Evolutionary conservation across 2,329 filamentous ascomycete species (phyloP).

Genomic region (Pseudocercospora ulei): DNA sequence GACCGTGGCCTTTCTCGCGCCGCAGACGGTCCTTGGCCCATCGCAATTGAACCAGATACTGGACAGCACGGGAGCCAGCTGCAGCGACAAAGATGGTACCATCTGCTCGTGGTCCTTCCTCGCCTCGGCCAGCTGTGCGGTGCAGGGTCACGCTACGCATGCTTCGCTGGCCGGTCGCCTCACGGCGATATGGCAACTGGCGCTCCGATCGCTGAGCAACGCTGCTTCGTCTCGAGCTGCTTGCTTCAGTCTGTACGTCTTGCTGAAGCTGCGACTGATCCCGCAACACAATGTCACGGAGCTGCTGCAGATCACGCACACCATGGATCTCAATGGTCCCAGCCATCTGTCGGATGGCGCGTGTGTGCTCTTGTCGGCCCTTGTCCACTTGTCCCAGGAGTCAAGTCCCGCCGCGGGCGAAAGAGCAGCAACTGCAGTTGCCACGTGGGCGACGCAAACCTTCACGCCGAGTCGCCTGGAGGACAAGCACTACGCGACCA

Average conservation of each 20-base stretch:
- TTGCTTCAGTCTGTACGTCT: slow-evolving; percentile 59
- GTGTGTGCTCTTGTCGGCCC: slow-evolving; percentile 58
- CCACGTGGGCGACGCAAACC: slow-evolving; percentile 69
- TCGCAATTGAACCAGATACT: slow-evolving; percentile 17
- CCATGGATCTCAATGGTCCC: slow-evolving; percentile 73
- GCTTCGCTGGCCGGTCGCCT: slow-evolving; percentile 47
- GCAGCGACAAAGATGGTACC: slow-evolving; percentile 55
- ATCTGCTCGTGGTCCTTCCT: slow-evolving; percentile 75
- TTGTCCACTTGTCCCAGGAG: slow-evolving; percentile 57
- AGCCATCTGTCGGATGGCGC: slow-evolving; percentile 69
- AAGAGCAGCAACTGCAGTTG: slow-evolving; percentile 58
- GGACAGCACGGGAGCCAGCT: slow-evolving; percentile 18
- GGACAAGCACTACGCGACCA: slow-evolving; percentile 58
- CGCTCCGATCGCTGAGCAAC: slow-evolving; percentile 60
- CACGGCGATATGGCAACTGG: slow-evolving; percentile 66
- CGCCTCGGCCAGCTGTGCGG: slow-evolving; percentile 56
- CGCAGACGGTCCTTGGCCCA: slow-evolving; percentile 31
- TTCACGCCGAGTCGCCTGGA: slow-evolving; percentile 61
- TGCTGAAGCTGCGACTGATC: slow-evolving; percentile 58
- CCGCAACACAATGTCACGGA: slow-evolving; percentile 58
- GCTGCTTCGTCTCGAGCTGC: slow-evolving; percentile 64
- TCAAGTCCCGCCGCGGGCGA: slow-evolving; percentile 60
- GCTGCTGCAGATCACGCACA: slow-evolving; percentile 62
- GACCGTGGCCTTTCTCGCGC: slow-evolving; percentile 43
- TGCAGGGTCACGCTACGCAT: slow-evolving; percentile 38